Percentiles rank a stretch among this genome's conserved stretches.
These are phyloP conservation scores for Mycena citricolor DNA, from an alignment of 1,284 basidiomycete species.

Conservation along the genomic window DNA sequence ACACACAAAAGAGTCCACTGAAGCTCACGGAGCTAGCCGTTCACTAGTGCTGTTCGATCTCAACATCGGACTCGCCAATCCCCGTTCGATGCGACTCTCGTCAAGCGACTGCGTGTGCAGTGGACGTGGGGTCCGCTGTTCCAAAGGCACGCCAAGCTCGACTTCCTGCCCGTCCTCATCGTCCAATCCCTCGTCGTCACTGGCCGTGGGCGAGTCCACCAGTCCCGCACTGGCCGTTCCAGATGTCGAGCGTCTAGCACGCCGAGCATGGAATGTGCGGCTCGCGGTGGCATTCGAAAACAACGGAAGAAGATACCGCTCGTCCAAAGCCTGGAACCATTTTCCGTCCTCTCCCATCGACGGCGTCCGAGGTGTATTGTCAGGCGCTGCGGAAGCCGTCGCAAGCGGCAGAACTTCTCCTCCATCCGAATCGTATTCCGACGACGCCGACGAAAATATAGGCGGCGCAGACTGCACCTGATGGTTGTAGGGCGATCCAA, in stretches of 20 bases:
- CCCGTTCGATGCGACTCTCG: conserved; percentile 58
- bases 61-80: conserved; percentile 34
- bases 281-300: conserved; percentile 95
- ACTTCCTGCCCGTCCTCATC: conserved; percentile 41
- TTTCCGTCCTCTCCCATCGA: conserved; percentile 62
- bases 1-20: too few species aligned
- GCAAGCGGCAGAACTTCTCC: conserved; percentile 79
- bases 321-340: conserved; percentile 97
- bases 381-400: conserved; percentile 29
- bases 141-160: conserved; percentile 37
- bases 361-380: conserved; percentile 24
- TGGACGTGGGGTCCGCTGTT: conserved; percentile 17
- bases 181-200: conserved; percentile 55
- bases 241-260: conserved; percentile 52
- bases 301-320: conserved; percentile 90
- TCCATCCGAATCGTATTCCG: conserved; percentile 77
- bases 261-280: conserved; percentile 80
- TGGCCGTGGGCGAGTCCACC: conserved; percentile 49
- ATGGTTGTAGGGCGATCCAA: conserved; percentile 58
- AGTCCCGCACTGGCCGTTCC: conserved; percentile 31
- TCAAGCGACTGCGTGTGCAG: conserved; percentile 27
- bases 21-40: conserved; percentile 1
- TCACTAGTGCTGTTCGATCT: conserved; percentile 15
- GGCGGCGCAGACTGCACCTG: conserved; percentile 41
- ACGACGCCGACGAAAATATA: conserved; percentile 61